phyloP scores from a whole-genome alignment of 352 stramenopile species.

The Pythium aristosporum region DNA sequence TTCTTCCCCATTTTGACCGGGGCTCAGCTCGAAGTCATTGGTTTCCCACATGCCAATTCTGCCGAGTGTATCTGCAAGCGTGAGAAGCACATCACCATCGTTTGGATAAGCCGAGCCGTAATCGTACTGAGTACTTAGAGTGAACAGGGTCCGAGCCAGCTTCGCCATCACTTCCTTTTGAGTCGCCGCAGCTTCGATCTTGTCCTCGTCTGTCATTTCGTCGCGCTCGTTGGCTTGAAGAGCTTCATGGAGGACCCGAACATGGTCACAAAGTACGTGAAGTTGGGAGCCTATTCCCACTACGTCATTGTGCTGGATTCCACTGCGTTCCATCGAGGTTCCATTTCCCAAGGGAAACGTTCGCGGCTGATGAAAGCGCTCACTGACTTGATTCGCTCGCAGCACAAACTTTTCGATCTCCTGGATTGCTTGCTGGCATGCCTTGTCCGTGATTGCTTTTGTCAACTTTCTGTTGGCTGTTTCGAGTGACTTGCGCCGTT shows the following conservation, averaged over 20 bases:
- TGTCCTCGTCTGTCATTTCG: constrained; percentile 4
- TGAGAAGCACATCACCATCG: constrained; percentile 9
- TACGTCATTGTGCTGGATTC: not conserved
- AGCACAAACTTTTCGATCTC: constrained; percentile 68
- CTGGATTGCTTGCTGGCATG: constrained; percentile 28
- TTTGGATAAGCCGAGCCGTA: not conserved
- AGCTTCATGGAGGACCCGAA: constrained; percentile 12
- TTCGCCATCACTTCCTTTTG: constrained; percentile 28
- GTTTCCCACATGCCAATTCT: constrained; percentile 62
- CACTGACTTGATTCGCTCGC: constrained; percentile 38
- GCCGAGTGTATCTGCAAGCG: constrained; percentile 62
- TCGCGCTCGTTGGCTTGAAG: not conserved
- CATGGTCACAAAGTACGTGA: constrained; percentile 11
- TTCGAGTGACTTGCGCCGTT: constrained; percentile 23
- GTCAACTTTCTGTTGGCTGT: not conserved
- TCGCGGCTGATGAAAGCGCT: constrained; percentile 55
- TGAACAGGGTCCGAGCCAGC: constrained; percentile 54
- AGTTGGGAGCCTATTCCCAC: constrained; percentile 18
- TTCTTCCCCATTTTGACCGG: constrained; percentile 41
- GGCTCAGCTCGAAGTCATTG: constrained; percentile 61
- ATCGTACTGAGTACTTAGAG: constrained; percentile 37
- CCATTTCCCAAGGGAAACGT: not conserved
- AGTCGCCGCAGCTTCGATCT: not conserved
- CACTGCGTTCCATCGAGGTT: not conserved
- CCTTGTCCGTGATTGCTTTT: constrained; percentile 2